These are phyloP conservation scores for Miscanthus sacchariflorus DNA, from an alignment of 202 grass and related monocot genomes.

Conservation along the genomic window DNA sequence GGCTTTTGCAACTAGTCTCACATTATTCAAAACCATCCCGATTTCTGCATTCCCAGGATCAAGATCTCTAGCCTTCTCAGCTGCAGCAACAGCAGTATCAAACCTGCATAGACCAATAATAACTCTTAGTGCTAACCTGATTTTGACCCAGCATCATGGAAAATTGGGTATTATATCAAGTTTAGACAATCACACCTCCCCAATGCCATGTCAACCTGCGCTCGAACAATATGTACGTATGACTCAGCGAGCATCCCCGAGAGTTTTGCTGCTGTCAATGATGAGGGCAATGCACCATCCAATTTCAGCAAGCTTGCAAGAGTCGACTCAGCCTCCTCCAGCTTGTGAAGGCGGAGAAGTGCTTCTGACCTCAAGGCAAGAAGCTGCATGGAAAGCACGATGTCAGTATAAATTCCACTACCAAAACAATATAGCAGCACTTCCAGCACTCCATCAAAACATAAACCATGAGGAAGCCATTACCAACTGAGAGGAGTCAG, in stretches of 20 bases:
- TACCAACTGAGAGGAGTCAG: slow-evolving; percentile 91
- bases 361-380: slow-evolving; percentile 88
- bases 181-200: slow-evolving; percentile 71
- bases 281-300: slow-evolving; percentile 52
- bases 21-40: slow-evolving; percentile 65
- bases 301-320: slow-evolving; percentile 65
- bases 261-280: slow-evolving; percentile 52
- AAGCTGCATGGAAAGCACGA: slow-evolving; percentile 59
- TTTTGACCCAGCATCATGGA: slow-evolving; percentile 11
- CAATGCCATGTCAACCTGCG: slow-evolving; percentile 93
- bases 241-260: slow-evolving; percentile 80
- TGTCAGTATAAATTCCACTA: slow-evolving; percentile 38
- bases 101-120: slow-evolving; percentile 70
- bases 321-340: slow-evolving; percentile 84
- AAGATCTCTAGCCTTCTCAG: slow-evolving; percentile 80
- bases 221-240: slow-evolving; percentile 79
- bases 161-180: slow-evolving; percentile 23
- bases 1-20: slow-evolving; percentile 80
- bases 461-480: slow-evolving; percentile 18
- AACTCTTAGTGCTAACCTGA: slow-evolving; percentile 18
- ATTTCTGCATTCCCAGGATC: slow-evolving; percentile 75
- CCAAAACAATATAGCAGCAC: slow-evolving; percentile 28
- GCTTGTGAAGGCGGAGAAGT: slow-evolving; percentile 85
- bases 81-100: slow-evolving; percentile 69
- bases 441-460: slow-evolving; percentile 15